A percentile compares a stretch with the other conserved stretches of the same genome.
phyloP scores from a whole-genome alignment of 768 basidiomycete genomes.

The Boletus vermiculosoides region DNA sequence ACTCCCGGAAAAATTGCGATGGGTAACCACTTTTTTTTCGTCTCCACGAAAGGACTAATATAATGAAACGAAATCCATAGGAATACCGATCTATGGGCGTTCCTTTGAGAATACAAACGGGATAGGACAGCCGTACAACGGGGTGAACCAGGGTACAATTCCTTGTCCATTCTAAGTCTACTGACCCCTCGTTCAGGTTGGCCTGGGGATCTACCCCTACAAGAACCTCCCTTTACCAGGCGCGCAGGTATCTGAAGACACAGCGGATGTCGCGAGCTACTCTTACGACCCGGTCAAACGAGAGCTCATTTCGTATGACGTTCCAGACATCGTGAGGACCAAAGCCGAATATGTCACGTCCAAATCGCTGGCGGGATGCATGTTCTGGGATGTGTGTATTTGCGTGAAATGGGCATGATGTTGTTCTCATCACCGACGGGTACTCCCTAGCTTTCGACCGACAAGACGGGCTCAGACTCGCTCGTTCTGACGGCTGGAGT shows the following conservation, averaged over 20 bases:
- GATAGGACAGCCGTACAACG: constrained; percentile 64
- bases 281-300: constrained; percentile 66
- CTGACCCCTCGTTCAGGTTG: constrained; percentile 44
- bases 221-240: constrained; percentile 64
- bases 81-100: constrained; percentile 80
- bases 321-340: constrained; percentile 58
- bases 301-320: constrained; percentile 78
- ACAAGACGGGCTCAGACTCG: constrained; percentile 57
- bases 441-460: constrained; percentile 48
- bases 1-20: constrained; percentile 63
- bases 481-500: constrained; percentile 51
- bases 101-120: constrained; percentile 71
- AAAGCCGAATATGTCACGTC: constrained; percentile 69
- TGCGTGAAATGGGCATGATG: no score
- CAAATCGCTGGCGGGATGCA: constrained; percentile 62
- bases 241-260: constrained; percentile 63
- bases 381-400: constrained; percentile 65
- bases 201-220: constrained; percentile 76
- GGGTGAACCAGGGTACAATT: constrained; percentile 40
- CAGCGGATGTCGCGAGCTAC: constrained; percentile 69
- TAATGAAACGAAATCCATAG: constrained; percentile 19
- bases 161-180: background rate
- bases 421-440: background rate
- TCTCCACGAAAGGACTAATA: background rate
- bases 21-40: constrained; percentile 37